Evolutionary conservation across 306 rosid genomes (phyloP).

Genomic region (Acacia crassicarpa): DNA sequence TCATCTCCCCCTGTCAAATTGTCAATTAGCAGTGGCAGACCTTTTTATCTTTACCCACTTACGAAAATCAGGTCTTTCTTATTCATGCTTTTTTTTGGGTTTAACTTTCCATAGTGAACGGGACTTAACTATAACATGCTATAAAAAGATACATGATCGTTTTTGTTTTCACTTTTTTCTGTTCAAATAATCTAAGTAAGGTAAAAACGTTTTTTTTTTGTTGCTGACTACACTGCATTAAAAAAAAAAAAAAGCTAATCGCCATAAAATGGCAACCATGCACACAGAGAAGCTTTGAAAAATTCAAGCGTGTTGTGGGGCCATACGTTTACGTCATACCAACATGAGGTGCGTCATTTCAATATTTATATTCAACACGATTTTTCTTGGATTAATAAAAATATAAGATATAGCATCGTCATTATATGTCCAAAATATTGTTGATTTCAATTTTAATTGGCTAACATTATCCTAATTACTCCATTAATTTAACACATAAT

Average conservation of each 20-base stretch:
- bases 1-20: not conserved
- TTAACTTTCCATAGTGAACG: not conserved
- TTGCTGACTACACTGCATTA: not conserved
- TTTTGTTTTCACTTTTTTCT: not conserved
- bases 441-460: not conserved
- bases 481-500: constrained; percentile 17
- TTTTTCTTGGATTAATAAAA: not conserved
- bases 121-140: constrained; percentile 14
- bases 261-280: not conserved
- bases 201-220: not conserved
- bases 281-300: not conserved
- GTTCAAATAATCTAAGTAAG: not conserved
- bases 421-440: not conserved
- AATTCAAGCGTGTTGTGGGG: not conserved
- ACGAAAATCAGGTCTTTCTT: not conserved
- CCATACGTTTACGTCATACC: not conserved
- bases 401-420: not conserved
- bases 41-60: not conserved
- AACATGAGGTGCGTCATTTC: not conserved
- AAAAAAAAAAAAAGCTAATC: not conserved
- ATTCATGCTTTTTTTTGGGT: not conserved
- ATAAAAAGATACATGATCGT: not conserved
- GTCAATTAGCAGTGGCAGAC: not conserved
- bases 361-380: not conserved
- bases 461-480: not conserved